Evolutionary conservation across 106 monocot genomes (phyloP).

Genomic region (Iris macrosiphon): DNA sequence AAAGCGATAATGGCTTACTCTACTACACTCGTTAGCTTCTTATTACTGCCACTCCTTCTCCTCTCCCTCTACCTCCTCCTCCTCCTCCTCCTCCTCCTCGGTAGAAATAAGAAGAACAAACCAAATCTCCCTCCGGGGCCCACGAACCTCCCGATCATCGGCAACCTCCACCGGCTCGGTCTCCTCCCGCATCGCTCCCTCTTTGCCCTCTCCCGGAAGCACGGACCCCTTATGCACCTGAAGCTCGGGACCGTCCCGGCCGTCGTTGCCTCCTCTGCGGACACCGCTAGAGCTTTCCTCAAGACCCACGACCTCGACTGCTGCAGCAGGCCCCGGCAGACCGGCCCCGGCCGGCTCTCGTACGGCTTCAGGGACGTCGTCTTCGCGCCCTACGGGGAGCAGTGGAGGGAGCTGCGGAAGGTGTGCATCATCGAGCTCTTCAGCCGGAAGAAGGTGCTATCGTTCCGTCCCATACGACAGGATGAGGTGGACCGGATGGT

Average conservation of each 20-base stretch:
- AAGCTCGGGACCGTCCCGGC: slow-evolving; percentile 1
- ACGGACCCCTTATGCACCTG: slow-evolving; percentile 13
- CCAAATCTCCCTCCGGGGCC: no score
- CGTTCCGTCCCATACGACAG: background rate
- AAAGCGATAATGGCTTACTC: no score
- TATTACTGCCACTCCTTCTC: no score
- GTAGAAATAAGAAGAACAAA: no score
- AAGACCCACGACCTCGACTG: slow-evolving; percentile 11
- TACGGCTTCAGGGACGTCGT: slow-evolving; percentile 1
- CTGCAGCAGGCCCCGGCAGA: background rate
- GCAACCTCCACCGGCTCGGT: no score
- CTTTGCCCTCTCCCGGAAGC: slow-evolving; percentile 21
- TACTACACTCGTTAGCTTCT: no score
- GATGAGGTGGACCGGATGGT: background rate
- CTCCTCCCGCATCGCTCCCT: no score
- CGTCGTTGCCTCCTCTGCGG: slow-evolving; percentile 6
- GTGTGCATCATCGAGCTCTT: background rate
- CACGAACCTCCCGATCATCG: no score
- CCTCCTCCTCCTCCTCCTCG: no score
- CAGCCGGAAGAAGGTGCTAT: background rate
- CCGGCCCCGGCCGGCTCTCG: background rate
- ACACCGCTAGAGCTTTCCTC: slow-evolving; percentile 8
- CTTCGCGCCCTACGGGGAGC: slow-evolving; percentile 9
- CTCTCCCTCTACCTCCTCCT: no score
- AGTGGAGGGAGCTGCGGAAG: slow-evolving; percentile 15